phyloP scores from a whole-genome alignment of 345 rosid genomes.

The Brassica cretica region DNA sequence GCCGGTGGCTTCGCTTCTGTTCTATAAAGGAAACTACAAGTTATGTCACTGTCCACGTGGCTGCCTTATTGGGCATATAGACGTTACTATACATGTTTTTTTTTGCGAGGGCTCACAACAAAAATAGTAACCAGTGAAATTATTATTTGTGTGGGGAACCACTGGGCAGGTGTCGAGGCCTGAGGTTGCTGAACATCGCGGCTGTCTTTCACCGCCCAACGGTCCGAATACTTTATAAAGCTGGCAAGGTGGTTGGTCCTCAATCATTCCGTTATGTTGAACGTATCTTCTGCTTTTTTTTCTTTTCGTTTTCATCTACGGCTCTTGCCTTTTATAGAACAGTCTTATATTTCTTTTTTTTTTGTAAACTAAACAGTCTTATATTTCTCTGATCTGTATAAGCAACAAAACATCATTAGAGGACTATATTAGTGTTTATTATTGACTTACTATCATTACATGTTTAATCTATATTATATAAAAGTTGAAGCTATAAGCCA shows the following conservation, averaged over 20 bases:
- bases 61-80: constrained; percentile 20
- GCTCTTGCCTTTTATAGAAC: constrained; percentile 23
- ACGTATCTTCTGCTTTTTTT: constrained; percentile 10
- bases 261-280: constrained; percentile 29
- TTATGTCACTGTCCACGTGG: constrained; percentile 32
- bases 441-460: too few relatives aligned
- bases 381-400: not conserved
- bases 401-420: too few relatives aligned
- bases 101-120: not conserved
- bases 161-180: constrained; percentile 28
- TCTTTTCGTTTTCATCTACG: constrained; percentile 11
- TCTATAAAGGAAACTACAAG: constrained; percentile 5
- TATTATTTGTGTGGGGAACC: constrained; percentile 4
- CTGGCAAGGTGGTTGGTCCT: constrained; percentile 21
- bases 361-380: too few relatives aligned
- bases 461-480: too few relatives aligned
- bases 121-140: not conserved
- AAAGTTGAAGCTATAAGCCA: too few relatives aligned
- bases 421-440: too few relatives aligned
- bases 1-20: constrained; percentile 17
- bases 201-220: constrained; percentile 38
- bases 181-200: not conserved
- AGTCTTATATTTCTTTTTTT: too few relatives aligned
- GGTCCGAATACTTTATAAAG: constrained; percentile 18
- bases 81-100: constrained; percentile 5